Evolutionary conservation across 495 filamentous ascomycete genomes (phyloP), one percentile per base, ranked within the genome.

Genomic region (Xylaria grammica): DNA sequence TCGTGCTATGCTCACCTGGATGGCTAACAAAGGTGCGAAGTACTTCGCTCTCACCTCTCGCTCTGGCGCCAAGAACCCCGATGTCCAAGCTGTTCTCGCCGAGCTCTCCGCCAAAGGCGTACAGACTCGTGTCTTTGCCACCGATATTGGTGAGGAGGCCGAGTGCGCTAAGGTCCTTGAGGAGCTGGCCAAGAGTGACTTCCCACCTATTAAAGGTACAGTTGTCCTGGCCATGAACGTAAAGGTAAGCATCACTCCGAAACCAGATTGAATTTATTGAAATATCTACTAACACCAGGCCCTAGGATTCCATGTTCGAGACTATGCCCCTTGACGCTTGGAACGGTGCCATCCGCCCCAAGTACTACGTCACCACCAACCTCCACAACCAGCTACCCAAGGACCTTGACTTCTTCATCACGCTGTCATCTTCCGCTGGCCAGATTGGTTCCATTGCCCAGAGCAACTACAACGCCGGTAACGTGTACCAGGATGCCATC

Each of bases 371-470:
- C 8, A 70, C 77, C 9, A 73, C 74, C 73, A 79, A 86, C 65
- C 65, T 88, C 17, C 85, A 88, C 64, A 53, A 81, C 20, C 52
- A 61, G 13, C 73, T 87, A 34, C 66, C 49, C 34, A 71, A 73
- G n/a, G 61, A 66, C 44, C 75, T 89, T 1, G 86, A 89, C 67
- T 90, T 90, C 76, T 89, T 90, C 68, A 71, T 89, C 48, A 73
- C 79, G 15, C 74, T 87, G 10, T 85, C 84, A n/a, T 90, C 88
- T 1, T 65, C 83, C 0, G 72, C 81, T 8, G 85, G 80, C 4
- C 68, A 84, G 3, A 67, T 85, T n/a, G 87, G 87, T 11, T 79
- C 70, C 29, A 65, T 65, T 11, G 74, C 76, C 0, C 81, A 85
- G 65, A 71, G 79, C 29, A 82, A 82, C 60, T 85, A 85, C 68